These are phyloP conservation scores for Fusarium sp. DNA, from an alignment of 2,329 filamentous ascomycete genomes.

Conservation along the genomic window DNA sequence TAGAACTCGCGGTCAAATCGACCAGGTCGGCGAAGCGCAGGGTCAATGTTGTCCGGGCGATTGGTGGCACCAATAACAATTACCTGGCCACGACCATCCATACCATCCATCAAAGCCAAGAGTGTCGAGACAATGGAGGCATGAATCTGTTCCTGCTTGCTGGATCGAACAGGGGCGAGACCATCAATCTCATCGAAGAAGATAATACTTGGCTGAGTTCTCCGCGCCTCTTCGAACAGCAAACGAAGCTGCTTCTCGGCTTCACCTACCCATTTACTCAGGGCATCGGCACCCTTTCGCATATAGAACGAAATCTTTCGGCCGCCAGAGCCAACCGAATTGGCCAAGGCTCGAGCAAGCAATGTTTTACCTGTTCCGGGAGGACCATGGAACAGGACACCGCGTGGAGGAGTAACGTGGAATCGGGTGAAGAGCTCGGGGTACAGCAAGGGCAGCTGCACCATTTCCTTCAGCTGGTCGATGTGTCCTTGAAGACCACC, in stretches of 20 bases:
- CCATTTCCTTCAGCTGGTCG: slow-evolving; percentile 98
- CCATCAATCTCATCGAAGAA: slow-evolving; percentile 99
- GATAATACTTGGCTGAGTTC: slow-evolving; percentile 97
- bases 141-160: slow-evolving; percentile 98
- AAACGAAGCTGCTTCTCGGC: slow-evolving; percentile 94
- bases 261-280: slow-evolving; percentile 99
- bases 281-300: slow-evolving; percentile 96
- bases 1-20: slow-evolving; percentile 98
- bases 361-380: slow-evolving; percentile 98
- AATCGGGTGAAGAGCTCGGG: slow-evolving; percentile 93
- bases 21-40: slow-evolving; percentile 91
- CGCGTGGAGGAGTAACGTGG: slow-evolving; percentile 91
- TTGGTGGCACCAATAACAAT: slow-evolving; percentile 99
- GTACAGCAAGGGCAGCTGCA: slow-evolving; percentile 91
- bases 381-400: slow-evolving; percentile 95
- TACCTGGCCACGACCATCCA: slow-evolving; percentile 97
- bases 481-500: slow-evolving; percentile 94
- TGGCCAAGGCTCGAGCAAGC: slow-evolving; percentile 91
- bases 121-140: slow-evolving; percentile 96
- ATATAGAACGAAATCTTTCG: slow-evolving; percentile 99
- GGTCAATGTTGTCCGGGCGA: slow-evolving; percentile 94
- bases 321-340: slow-evolving; percentile 87
- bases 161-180: slow-evolving; percentile 92
- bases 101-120: slow-evolving; percentile 95
- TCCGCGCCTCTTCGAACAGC: slow-evolving; percentile 94